Conservation (phyloP, 2,329 filamentous ascomycete species). For the Colletotrichum sp. region DNA sequence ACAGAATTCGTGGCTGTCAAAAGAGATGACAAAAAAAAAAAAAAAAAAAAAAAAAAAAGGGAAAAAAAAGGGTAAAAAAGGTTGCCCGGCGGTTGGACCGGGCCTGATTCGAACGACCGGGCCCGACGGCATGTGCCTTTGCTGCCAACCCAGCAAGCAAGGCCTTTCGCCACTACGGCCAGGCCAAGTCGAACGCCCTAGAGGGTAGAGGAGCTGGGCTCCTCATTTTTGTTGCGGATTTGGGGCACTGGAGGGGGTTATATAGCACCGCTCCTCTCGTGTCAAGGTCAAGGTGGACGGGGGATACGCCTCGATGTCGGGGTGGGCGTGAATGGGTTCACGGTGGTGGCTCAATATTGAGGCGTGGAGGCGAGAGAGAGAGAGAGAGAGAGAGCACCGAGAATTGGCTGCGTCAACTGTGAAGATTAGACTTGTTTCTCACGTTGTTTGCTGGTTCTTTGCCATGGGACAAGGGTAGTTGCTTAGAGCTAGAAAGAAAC, state of each 20-base stretch:
- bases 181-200: not conserved
- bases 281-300: not conserved
- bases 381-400: not conserved
- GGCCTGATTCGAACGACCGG: not conserved
- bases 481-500: fast-evolving
- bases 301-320: not conserved
- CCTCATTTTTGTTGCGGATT: not conserved
- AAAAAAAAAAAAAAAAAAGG: no score
- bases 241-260: not conserved
- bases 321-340: not conserved
- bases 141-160: not conserved
- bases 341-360: not conserved
- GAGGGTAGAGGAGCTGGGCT: not conserved
- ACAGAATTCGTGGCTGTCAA: no score
- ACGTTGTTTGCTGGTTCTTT: not conserved
- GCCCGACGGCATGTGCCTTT: not conserved
- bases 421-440: no score
- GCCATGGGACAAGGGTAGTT: not conserved
- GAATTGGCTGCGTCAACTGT: not conserved
- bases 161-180: not conserved
- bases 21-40: not conserved
- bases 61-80: not conserved
- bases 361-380: not conserved
- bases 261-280: not conserved
- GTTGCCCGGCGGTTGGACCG: not conserved